These are phyloP conservation scores for Ascoidea tarda DNA, from an alignment of 805 yeast species.

Conservation along the genomic window DNA sequence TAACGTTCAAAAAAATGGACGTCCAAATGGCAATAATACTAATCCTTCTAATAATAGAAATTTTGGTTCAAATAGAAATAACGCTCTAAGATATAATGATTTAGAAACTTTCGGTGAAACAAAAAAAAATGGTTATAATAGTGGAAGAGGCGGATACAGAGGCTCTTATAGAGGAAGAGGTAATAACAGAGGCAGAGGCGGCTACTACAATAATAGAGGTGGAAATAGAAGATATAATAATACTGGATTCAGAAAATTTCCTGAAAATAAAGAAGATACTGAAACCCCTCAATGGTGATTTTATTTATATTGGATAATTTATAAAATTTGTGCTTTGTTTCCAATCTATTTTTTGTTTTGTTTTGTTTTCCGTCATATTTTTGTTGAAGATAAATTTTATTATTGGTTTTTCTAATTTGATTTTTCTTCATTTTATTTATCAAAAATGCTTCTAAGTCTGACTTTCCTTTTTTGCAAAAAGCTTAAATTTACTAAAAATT, in stretches of 20 bases:
- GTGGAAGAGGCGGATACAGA: constrained; percentile 35
- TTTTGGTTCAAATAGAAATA: neutral
- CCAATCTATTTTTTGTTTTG: no score
- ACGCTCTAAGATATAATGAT: constrained; percentile 7
- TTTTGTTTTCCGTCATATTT: no score
- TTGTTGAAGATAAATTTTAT: no score
- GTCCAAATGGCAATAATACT: constrained; percentile 8
- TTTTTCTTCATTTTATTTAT: no score
- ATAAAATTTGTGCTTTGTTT: no score
- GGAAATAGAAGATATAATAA: constrained; percentile 13
- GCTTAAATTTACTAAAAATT: no score
- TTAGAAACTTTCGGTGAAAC: constrained; percentile 11
- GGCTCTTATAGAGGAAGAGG: constrained; percentile 32
- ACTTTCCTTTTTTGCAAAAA: no score
- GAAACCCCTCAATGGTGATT: constrained; percentile 4
- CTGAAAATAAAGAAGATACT: neutral
- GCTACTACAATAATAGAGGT: constrained; percentile 22
- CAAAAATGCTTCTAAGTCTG: no score
- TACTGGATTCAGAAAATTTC: neutral
- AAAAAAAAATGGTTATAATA: constrained; percentile 3
- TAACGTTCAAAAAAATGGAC: constrained; percentile 3
- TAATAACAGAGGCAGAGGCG: constrained; percentile 18
- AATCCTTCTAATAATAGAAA: constrained; percentile 17
- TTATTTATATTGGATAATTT: no score
- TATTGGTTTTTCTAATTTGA: no score